Evolutionary conservation across 2,329 filamentous ascomycete species (phyloP).

Genomic region (Exophiala calicioides): DNA sequence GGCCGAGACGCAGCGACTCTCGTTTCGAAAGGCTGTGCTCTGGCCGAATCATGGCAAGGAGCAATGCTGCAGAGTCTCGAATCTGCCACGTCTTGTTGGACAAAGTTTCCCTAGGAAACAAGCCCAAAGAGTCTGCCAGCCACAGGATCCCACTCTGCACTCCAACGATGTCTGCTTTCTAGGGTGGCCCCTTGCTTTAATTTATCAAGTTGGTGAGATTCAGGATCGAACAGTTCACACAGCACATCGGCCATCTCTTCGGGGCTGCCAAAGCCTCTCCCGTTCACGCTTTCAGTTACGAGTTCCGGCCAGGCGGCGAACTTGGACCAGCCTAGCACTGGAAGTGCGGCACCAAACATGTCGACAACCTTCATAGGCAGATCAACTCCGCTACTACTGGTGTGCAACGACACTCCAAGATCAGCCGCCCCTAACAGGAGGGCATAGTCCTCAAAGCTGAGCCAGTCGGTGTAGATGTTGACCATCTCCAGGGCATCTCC

Average conservation of each 20-base stretch:
- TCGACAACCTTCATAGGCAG: slow-evolving; percentile 99
- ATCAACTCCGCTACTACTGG: slow-evolving; percentile 90
- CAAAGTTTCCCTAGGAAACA: slow-evolving; percentile 3
- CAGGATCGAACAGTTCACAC: slow-evolving; percentile 61
- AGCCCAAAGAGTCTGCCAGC: slow-evolving; percentile 70
- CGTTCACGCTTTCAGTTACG: slow-evolving; percentile 84
- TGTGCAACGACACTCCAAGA: slow-evolving; percentile 87
- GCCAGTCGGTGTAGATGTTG: slow-evolving; percentile 77
- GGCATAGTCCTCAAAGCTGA: slow-evolving; percentile 82
- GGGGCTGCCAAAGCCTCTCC: slow-evolving; percentile 76
- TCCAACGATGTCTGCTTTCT: slow-evolving; percentile 80
- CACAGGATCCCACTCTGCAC: slow-evolving; percentile 87
- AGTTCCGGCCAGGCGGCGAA: slow-evolving; percentile 90
- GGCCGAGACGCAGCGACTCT: too few species aligned
- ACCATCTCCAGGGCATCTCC: slow-evolving; percentile 68
- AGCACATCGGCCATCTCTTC: slow-evolving; percentile 66
- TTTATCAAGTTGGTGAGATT: slow-evolving; percentile 56
- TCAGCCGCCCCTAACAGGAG: slow-evolving; percentile 80
- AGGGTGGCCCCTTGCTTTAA: slow-evolving; percentile 69
- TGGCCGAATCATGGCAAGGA: too few species aligned
- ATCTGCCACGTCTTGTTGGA: too few species aligned
- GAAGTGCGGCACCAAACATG: slow-evolving; percentile 94
- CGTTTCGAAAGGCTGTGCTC: too few species aligned
- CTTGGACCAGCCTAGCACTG: slow-evolving; percentile 79
- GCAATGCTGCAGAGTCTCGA: too few species aligned